Evolutionary conservation across 2,329 filamentous ascomycete species (phyloP).

Genomic region (Ophiocordyceps camponoti-saundersi): DNA sequence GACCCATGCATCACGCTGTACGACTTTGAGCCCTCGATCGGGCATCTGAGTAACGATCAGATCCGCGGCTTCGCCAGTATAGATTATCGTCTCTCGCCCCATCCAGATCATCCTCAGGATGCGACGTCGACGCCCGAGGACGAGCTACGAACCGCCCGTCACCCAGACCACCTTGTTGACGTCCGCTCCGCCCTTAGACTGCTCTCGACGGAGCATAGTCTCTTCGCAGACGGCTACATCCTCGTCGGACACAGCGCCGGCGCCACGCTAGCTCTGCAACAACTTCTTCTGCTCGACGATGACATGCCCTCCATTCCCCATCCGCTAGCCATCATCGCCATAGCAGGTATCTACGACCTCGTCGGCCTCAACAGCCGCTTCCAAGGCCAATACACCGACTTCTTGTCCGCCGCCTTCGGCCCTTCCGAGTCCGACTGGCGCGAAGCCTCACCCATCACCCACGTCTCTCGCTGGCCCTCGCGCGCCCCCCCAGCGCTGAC

Average conservation of each 20-base stretch:
- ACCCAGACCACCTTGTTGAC: constrained; percentile 44
- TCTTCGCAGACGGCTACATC: constrained; percentile 31
- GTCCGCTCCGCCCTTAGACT: constrained; percentile 32
- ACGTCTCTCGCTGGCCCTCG: constrained; percentile 23
- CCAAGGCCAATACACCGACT: constrained; percentile 31
- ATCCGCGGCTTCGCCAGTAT: constrained; percentile 47
- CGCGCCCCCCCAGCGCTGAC: constrained; percentile 14
- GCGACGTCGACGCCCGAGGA: constrained; percentile 7
- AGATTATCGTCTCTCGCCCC: constrained; percentile 42
- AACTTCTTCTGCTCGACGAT: constrained; percentile 31
- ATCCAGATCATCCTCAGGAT: constrained; percentile 25
- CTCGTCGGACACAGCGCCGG: constrained; percentile 47
- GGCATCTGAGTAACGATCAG: constrained; percentile 16
- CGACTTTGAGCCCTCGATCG: constrained; percentile 27
- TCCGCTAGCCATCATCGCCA: constrained; percentile 38
- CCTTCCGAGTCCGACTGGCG: constrained; percentile 30
- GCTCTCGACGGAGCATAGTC: constrained; percentile 24
- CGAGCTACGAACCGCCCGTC: constrained; percentile 25
- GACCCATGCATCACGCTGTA: constrained; percentile 33
- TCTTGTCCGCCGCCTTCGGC: constrained; percentile 46
- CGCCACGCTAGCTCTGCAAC: constrained; percentile 45
- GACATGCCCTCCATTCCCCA: constrained; percentile 12
- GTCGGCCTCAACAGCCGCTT: constrained; percentile 31
- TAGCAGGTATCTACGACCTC: constrained; percentile 53
- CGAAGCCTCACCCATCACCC: constrained; percentile 34